These are phyloP conservation scores for Pleurozium schreberi DNA, from an alignment of 225 moss, liverwort and hornwort genomes.

Conservation along the genomic window DNA sequence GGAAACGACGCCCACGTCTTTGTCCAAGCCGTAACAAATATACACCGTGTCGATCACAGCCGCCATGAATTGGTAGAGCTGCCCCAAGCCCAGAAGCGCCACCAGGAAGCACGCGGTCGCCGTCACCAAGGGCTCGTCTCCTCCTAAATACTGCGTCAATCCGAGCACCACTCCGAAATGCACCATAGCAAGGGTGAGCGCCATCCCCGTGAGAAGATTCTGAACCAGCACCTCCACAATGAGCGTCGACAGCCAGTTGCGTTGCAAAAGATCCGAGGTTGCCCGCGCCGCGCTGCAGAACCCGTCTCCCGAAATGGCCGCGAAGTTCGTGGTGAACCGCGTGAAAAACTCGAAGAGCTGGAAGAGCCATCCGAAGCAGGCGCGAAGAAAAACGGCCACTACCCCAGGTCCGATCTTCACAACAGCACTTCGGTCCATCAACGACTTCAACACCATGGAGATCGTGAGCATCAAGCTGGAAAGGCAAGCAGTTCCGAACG, in stretches of 20 bases:
- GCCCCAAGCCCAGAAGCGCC: constrained; percentile 18
- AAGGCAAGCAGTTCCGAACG: constrained; percentile 77
- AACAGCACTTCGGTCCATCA: constrained; percentile 11
- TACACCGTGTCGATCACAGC: constrained; percentile 66
- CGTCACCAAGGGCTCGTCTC: background rate
- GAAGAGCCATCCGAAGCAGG: constrained; percentile 59
- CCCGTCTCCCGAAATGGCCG: constrained; percentile 69
- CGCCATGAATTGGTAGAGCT: constrained; percentile 18
- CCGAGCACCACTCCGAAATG: constrained; percentile 30
- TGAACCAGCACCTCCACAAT: constrained; percentile 48
- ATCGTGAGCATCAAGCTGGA: constrained; percentile 55
- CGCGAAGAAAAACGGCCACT: constrained; percentile 38
- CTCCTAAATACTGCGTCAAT: background rate
- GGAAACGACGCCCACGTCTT: constrained; percentile 51
- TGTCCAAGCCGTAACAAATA: constrained; percentile 86
- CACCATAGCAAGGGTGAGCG: constrained; percentile 19
- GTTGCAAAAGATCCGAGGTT: constrained; percentile 39
- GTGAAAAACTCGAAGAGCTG: constrained; percentile 56
- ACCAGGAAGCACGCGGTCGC: constrained; percentile 10
- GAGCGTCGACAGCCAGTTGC: constrained; percentile 59
- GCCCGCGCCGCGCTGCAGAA: constrained; percentile 56
- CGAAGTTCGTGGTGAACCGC: constrained; percentile 60
- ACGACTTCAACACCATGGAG: constrained; percentile 18
- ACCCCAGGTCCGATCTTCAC: constrained; percentile 10
- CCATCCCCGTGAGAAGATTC: constrained; percentile 27